Percentiles rank a stretch among this genome's conserved stretches.
These are phyloP conservation scores for Pseudohalonectria lignicola DNA, from an alignment of 2,329 filamentous ascomycete genomes.

Conservation along the genomic window DNA sequence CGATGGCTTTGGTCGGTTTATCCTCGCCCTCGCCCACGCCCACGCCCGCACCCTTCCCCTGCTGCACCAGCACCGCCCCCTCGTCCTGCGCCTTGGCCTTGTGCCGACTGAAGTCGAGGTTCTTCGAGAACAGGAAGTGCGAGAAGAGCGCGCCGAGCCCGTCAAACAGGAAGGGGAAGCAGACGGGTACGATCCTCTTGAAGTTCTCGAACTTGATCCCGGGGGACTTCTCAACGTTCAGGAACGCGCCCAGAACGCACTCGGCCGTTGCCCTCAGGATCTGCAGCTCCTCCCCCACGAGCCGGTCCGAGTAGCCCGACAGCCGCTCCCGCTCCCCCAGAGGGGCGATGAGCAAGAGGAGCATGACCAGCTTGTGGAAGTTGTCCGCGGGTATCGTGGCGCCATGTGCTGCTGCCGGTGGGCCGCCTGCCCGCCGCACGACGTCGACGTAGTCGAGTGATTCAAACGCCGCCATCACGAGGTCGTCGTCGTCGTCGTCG, in stretches of 20 bases:
- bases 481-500: constrained; percentile 45
- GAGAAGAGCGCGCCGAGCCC: constrained; percentile 61
- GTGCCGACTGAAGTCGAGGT: constrained; percentile 52
- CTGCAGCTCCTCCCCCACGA: constrained; percentile 43
- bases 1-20: background rate
- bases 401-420: constrained; percentile 41
- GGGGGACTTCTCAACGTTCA: constrained; percentile 51
- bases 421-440: constrained; percentile 39
- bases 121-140: constrained; percentile 65
- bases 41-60: background rate
- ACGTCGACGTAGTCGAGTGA: constrained; percentile 54
- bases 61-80: background rate
- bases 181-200: constrained; percentile 44
- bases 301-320: constrained; percentile 44
- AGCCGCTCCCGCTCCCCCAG: constrained; percentile 54
- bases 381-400: constrained; percentile 66
- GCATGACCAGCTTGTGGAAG: constrained; percentile 57
- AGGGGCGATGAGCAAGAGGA: constrained; percentile 57
- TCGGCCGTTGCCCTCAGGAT: constrained; percentile 51
- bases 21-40: background rate
- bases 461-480: constrained; percentile 59
- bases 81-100: constrained; percentile 12
- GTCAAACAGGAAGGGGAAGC: constrained; percentile 55
- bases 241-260: constrained; percentile 54
- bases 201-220: constrained; percentile 54